Evolutionary conservation across 2,329 filamentous ascomycete genomes (phyloP), one percentile per base, ranked within the genome.

Genomic region (Cytospora piceae): DNA sequence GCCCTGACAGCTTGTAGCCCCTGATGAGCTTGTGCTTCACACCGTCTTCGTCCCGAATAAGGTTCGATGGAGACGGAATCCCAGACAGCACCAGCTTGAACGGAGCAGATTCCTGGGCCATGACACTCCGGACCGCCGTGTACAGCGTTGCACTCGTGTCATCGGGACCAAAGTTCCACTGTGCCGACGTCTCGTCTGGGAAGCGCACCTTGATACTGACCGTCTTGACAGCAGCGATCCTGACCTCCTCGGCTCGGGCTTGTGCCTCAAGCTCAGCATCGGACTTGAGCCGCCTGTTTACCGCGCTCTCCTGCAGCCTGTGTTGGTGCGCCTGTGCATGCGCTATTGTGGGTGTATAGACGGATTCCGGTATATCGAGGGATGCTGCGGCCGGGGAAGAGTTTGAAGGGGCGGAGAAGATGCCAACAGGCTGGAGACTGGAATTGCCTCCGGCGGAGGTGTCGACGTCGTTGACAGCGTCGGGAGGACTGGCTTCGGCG

Each of bases 171-270:
- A 96, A 87, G n/a, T 83, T 84, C 78, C 89, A 89, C 60, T 93
- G 87, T 37, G 93, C 87, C 61, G 89, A 88, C 65, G 88, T 91
- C 71, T 94, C 91, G 74, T 98, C 94, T 0, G 94, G 94, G 71
- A 97, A 94, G 31, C 94, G 90, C 58, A 97, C 85, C 69, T 91
- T 93, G 69, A 98, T 83, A 32, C 87, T 84, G 37, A 96, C 85
- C 37, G 86, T 85, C 59, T 85, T 87, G 67, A 94, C 83, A 6
- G 85, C 83, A 6, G 88, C 84, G 1, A 93, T 80, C 69, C 83
- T 89, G 34, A 88, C 87, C 56, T 86, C 85, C 61, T 89, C 87
- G 27, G 86, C 88, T 6, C 85, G 82, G 39, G 87, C 88, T 69
- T 88, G 87, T 29, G 89, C 88, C 42, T 88, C 89, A 14, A 96